Conservation (phyloP, 441 rosid species). For the Metrosideros polymorpha region DNA sequence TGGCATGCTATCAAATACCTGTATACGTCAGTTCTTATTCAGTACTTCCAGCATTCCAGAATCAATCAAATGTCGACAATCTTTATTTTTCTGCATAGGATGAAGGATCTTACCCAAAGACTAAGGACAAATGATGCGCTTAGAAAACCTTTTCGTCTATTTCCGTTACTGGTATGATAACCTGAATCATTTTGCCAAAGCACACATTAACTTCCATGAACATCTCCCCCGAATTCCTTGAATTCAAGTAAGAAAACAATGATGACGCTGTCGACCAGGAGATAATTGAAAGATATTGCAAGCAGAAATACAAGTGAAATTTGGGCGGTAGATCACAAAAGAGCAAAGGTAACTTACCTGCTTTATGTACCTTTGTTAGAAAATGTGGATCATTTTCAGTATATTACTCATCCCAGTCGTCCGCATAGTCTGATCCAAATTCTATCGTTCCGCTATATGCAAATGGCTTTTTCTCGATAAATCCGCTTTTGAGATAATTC, state of each 20-base stretch:
- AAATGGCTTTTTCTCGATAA: background rate
- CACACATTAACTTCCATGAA: background rate
- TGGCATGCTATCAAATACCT: background rate
- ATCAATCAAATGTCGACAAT: background rate
- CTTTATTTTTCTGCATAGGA: background rate
- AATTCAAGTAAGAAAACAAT: background rate
- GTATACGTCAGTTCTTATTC: background rate
- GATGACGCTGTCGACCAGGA: accelerated
- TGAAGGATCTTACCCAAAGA: background rate
- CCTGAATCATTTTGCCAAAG: background rate
- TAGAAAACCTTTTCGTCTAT: background rate
- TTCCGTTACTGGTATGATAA: accelerated
- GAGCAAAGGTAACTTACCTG: accelerated
- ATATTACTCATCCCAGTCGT: background rate
- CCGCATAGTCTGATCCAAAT: accelerated
- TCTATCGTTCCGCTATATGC: too few relatives aligned
- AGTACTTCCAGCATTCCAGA: background rate
- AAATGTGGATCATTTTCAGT: background rate
- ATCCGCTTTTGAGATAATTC: accelerated
- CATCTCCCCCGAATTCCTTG: background rate
- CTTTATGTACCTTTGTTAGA: accelerated
- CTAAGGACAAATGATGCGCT: background rate
- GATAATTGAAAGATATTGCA: background rate
- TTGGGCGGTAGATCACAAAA: background rate
- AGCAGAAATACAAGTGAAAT: background rate